phyloP scores from a whole-genome alignment of 495 filamentous ascomycete genomes.

The Podospora appendiculata region DNA sequence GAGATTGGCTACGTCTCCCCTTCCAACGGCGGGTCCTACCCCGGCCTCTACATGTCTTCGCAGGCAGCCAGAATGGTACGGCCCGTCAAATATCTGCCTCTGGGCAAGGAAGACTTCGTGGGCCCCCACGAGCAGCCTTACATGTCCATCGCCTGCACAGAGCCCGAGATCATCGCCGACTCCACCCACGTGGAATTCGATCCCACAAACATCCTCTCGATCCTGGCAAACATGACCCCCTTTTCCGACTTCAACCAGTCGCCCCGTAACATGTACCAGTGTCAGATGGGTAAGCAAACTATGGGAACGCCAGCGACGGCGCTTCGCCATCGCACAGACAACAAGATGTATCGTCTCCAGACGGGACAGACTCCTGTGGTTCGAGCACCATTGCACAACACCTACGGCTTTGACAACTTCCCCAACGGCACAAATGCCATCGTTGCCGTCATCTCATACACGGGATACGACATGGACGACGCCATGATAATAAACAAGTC shows the following conservation, averaged over 20 bases:
- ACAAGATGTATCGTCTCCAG: constrained; percentile 92
- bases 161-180: constrained; percentile 75
- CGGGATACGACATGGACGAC: constrained; percentile 99
- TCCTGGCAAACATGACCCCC: constrained; percentile 96
- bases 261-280: constrained; percentile 99
- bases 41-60: constrained; percentile 90
- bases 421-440: constrained; percentile 96
- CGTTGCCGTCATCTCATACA: constrained; percentile 97
- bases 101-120: constrained; percentile 77
- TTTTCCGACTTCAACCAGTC: constrained; percentile 99
- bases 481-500: constrained; percentile 99
- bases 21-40: constrained; percentile 84
- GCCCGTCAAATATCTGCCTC: constrained; percentile 83
- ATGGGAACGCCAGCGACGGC: constrained; percentile 96
- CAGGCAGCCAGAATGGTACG: constrained; percentile 78
- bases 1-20: constrained; percentile 89
- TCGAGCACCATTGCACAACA: constrained; percentile 83
- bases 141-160: constrained; percentile 91
- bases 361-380: constrained; percentile 95
- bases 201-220: constrained; percentile 94
- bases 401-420: constrained; percentile 96
- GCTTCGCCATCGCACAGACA: constrained; percentile 82
- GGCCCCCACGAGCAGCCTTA: constrained; percentile 95
- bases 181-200: constrained; percentile 92
- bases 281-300: constrained; percentile 98